Percentiles rank a stretch among this genome's conserved stretches.
phyloP scores from a whole-genome alignment of 2,329 filamentous ascomycete species.

The Hypoxylon sp. region DNA sequence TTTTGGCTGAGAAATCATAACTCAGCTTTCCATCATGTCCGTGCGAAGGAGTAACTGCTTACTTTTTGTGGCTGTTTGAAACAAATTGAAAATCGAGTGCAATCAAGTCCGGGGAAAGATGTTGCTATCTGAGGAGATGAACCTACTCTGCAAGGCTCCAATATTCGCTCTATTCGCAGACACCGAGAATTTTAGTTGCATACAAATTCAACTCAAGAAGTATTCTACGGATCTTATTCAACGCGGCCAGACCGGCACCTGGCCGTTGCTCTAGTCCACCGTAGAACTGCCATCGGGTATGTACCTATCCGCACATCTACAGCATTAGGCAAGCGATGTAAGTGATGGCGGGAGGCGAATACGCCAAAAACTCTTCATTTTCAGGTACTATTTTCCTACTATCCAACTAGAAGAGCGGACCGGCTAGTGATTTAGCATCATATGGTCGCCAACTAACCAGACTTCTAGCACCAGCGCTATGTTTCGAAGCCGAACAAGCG shows the following conservation, averaged over 20 bases:
- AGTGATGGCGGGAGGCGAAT: background rate
- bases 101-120: background rate
- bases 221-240: background rate
- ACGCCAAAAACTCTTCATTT: background rate
- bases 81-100: background rate
- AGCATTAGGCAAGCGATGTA: background rate
- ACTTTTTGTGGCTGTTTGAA: background rate
- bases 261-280: constrained; percentile 3
- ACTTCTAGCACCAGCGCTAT: constrained; percentile 8
- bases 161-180: background rate
- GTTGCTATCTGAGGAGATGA: background rate
- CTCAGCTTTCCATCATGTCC: constrained; percentile 5
- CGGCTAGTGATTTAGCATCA: background rate
- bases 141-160: background rate
- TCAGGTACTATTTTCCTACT: background rate
- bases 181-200: background rate
- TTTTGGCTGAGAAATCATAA: constrained; percentile 10
- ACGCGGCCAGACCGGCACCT: background rate
- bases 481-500: constrained; percentile 28
- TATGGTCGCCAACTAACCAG: background rate
- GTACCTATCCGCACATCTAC: constrained; percentile 27
- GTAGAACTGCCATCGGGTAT: constrained; percentile 28
- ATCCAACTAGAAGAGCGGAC: background rate
- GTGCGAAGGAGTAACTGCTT: background rate
- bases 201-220: background rate